These are phyloP conservation scores for Sporothrix mexicana DNA, from an alignment of 2,329 filamentous ascomycete genomes.

Conservation along the genomic window DNA sequence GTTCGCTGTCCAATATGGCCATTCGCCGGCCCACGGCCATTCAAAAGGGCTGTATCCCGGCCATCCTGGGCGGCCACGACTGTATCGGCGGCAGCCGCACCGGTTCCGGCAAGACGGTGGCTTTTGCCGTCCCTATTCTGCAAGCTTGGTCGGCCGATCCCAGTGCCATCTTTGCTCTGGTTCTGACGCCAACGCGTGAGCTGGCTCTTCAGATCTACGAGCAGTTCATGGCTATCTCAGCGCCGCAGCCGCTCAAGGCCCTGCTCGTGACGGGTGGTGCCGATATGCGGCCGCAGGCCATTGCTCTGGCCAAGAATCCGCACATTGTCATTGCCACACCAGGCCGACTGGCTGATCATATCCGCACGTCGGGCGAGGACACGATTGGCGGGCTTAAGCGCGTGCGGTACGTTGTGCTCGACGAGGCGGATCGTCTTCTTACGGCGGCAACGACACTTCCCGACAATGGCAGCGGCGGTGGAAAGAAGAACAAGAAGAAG, in stretches of 20 bases:
- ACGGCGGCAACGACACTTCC: constrained; percentile 56
- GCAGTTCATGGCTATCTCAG: constrained; percentile 91
- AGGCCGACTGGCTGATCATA: constrained; percentile 90
- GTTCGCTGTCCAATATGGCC: constrained; percentile 75
- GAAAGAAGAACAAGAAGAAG: constrained; percentile 81
- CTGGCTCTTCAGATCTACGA: constrained; percentile 95
- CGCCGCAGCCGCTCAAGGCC: constrained; percentile 84
- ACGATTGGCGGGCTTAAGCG: constrained; percentile 81
- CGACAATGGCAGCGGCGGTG: constrained; percentile 41
- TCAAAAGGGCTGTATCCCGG: constrained; percentile 89
- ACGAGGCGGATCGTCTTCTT: constrained; percentile 92
- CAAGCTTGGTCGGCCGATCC: constrained; percentile 94
- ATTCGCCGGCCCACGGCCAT: constrained; percentile 91
- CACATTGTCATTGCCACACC: constrained; percentile 96
- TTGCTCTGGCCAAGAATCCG: constrained; percentile 78
- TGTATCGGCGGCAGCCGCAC: constrained; percentile 95
- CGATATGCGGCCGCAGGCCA: constrained; percentile 90
- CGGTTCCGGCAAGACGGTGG: constrained; percentile 95
- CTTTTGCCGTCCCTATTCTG: constrained; percentile 91
- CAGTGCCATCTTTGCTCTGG: constrained; percentile 84
- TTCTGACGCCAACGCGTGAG: constrained; percentile 89
- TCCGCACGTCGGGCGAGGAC: constrained; percentile 87
- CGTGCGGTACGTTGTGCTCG: constrained; percentile 85
- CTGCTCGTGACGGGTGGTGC: constrained; percentile 89
- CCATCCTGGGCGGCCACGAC: constrained; percentile 88